A percentile compares a stretch with the other conserved stretches of the same genome.
Conservation (phyloP, 352 stramenopile genomes). For the Globisporangium spinosum region DNA sequence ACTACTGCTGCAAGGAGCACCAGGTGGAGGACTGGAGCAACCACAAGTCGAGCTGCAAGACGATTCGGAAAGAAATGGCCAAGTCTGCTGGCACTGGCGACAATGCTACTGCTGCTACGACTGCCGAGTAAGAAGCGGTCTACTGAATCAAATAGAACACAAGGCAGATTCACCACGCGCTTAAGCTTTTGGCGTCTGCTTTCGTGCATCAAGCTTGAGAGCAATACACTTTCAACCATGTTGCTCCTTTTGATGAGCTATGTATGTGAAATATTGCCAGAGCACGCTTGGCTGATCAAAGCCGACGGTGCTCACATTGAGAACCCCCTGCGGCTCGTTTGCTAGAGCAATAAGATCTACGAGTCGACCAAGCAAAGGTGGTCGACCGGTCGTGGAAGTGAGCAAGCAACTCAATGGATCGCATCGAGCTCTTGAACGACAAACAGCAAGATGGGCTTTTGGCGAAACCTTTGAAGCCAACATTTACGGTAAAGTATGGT, state of each 20-base stretch:
- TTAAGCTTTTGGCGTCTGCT: neutral
- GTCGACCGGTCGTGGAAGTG: neutral
- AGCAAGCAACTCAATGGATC: neutral
- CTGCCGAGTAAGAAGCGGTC: neutral
- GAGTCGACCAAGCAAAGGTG: neutral
- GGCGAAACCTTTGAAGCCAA: neutral
- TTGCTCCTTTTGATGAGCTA: neutral
- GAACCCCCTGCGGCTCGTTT: neutral
- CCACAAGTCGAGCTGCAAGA: constrained; percentile 76
- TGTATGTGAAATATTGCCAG: neutral
- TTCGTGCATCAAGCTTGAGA: neutral
- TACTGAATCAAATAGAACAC: constrained; percentile 5
- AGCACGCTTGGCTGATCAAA: neutral
- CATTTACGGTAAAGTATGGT: neutral
- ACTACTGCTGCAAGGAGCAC: constrained; percentile 85
- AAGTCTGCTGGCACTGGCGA: neutral
- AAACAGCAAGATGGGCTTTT: too few species aligned
- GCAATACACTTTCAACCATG: neutral
- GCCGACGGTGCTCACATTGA: neutral
- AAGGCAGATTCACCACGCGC: neutral
- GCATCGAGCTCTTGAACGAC: too few species aligned
- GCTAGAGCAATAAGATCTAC: neutral
- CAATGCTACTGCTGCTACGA: neutral
- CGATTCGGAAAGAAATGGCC: constrained; percentile 44
- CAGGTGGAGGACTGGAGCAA: constrained; percentile 79